Conservation (phyloP, 257 asterid species). For the Craterostigma plantagineum region DNA sequence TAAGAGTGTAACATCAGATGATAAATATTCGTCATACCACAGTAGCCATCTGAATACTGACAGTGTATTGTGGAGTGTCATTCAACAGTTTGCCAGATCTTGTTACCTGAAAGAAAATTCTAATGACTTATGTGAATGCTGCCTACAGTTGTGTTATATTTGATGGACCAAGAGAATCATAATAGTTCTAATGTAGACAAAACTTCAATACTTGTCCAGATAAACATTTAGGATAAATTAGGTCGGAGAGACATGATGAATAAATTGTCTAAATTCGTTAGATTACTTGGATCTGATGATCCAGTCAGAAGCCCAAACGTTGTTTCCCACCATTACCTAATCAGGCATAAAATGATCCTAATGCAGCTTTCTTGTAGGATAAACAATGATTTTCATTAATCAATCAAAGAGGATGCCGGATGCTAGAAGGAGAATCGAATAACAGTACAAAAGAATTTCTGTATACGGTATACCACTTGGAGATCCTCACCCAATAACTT, state of each 20-base stretch:
- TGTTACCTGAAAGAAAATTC: conserved; percentile 52
- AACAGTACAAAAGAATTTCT: too few relatives aligned
- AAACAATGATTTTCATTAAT: too few relatives aligned
- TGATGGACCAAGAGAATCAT: background rate
- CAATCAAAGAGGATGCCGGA: too few relatives aligned
- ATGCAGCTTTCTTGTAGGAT: too few relatives aligned
- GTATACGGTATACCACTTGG: too few relatives aligned
- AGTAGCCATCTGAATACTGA: conserved; percentile 34
- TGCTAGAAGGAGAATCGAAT: too few relatives aligned
- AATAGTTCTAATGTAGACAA: background rate
- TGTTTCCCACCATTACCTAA: too few relatives aligned
- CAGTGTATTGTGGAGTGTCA: conserved; percentile 71
- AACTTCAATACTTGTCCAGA: conserved; percentile 8
- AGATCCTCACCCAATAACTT: too few relatives aligned
- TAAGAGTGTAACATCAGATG: conserved; percentile 5
- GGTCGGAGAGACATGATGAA: conserved; percentile 21
- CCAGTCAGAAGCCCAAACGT: too few relatives aligned
- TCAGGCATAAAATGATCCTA: too few relatives aligned
- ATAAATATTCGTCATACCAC: conserved; percentile 29
- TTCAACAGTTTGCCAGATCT: conserved; percentile 71
- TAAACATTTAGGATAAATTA: background rate
- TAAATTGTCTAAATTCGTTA: too few relatives aligned
- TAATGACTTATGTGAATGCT: conserved; percentile 14
- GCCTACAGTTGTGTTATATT: background rate
- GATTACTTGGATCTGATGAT: too few relatives aligned